Conservation (phyloP, 805 yeast genomes). For the Metschnikowia rubicola region DNA sequence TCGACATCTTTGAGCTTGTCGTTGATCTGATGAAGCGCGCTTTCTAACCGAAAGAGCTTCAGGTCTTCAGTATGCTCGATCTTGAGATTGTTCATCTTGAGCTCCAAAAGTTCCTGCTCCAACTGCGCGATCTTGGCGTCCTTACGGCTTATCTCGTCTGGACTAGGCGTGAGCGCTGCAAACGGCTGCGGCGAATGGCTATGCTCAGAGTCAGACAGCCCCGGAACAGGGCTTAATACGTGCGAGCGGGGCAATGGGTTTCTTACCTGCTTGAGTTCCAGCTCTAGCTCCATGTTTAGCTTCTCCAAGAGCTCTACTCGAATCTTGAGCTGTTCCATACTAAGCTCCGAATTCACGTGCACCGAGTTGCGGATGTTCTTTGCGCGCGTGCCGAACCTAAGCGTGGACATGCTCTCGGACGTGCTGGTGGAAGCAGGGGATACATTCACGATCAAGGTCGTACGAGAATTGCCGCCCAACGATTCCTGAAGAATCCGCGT, state of each 20-base stretch:
- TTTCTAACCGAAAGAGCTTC: constrained; percentile 52
- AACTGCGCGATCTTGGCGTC: constrained; percentile 15
- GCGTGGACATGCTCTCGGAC: constrained; percentile 64
- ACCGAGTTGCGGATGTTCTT: constrained; percentile 64
- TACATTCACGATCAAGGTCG: constrained; percentile 69
- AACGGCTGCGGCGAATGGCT: constrained; percentile 2
- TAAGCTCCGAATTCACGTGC: constrained; percentile 57
- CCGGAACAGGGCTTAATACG: background rate
- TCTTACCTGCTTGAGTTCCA: constrained; percentile 26
- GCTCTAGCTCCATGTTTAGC: constrained; percentile 37
- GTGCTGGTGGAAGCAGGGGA: constrained; percentile 59
- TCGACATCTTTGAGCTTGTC: constrained; percentile 61
- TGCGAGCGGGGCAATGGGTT: background rate
- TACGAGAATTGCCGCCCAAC: constrained; percentile 78
- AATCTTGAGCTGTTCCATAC: constrained; percentile 46
- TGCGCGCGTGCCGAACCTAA: constrained; percentile 74
- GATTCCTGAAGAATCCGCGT: constrained; percentile 78
- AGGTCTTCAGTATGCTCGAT: constrained; percentile 41
- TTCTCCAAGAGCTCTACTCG: constrained; percentile 35
- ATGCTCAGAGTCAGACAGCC: background rate
- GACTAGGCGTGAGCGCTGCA: background rate
- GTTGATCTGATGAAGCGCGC: constrained; percentile 53
- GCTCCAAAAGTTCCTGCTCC: constrained; percentile 16
- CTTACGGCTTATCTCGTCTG: constrained; percentile 15
- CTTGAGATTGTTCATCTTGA: constrained; percentile 22